Percentiles rank a stretch among this genome's conserved stretches.
phyloP scores from a whole-genome alignment of 306 rosid genomes.

The Rosa multiflora region DNA sequence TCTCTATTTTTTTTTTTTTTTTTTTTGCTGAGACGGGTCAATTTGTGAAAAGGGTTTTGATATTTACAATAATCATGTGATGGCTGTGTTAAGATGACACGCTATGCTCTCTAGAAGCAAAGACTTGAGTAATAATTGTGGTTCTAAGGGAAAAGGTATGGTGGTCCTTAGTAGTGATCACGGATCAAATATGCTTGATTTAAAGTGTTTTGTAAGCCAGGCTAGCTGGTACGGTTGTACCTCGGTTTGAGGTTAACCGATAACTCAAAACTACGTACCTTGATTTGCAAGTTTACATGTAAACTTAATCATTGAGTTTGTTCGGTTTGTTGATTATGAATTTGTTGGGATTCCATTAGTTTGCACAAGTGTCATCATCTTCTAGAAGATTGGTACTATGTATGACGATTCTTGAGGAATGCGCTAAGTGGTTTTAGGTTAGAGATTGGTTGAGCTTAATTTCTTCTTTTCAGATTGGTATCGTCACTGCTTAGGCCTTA shows the following conservation, averaged over 20 bases:
- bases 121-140: background rate
- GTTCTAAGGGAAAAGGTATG: background rate
- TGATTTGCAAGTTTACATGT: conserved; percentile 2
- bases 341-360: background rate
- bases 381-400: background rate
- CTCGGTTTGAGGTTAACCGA: background rate
- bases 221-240: conserved; percentile 2
- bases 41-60: background rate
- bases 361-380: background rate
- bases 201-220: conserved; percentile 4
- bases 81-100: background rate
- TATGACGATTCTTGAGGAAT: background rate
- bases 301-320: background rate
- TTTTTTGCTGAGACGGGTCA: background rate
- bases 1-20: background rate
- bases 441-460: conserved; percentile 16
- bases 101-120: conserved; percentile 6
- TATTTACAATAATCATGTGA: conserved; percentile 6
- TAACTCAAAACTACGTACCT: background rate
- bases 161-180: background rate
- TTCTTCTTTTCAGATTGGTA: background rate
- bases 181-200: conserved; percentile 14
- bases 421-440: conserved; percentile 1
- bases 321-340: background rate
- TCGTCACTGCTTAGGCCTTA: conserved; percentile 16